These are phyloP conservation scores for Apophysomyces sp. DNA, from an alignment of 371 early-diverging fungal genomes.

Conservation along the genomic window DNA sequence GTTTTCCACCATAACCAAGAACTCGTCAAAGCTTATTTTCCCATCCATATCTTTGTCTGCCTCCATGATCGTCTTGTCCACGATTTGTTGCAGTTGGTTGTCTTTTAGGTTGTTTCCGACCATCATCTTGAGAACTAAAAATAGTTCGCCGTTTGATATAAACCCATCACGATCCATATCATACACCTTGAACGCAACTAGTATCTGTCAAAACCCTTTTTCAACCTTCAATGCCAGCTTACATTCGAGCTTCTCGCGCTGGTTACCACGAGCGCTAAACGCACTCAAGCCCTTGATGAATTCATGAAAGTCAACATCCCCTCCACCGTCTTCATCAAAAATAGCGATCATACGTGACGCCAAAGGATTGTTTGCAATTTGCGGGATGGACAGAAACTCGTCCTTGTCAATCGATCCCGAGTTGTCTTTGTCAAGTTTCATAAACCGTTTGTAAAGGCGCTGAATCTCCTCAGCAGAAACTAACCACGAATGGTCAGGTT, in stretches of 20 bases:
- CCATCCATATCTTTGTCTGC: conserved; percentile 96
- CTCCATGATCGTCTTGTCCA: conserved; percentile 98
- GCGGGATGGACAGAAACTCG: conserved; percentile 94
- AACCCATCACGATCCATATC: conserved; percentile 98
- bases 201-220: not conserved
- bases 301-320: conserved; percentile 97
- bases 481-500: conserved; percentile 14
- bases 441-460: conserved; percentile 95
- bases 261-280: conserved; percentile 91
- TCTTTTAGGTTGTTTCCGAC: conserved; percentile 94
- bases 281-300: conserved; percentile 93
- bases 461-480: conserved; percentile 94
- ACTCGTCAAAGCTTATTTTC: conserved; percentile 94
- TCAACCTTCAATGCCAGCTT: conserved; percentile 19
- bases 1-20: conserved; percentile 85
- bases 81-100: conserved; percentile 97
- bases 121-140: conserved; percentile 97
- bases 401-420: conserved; percentile 94
- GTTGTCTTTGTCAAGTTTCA: conserved; percentile 95
- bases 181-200: conserved; percentile 98
- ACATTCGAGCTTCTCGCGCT: conserved; percentile 92
- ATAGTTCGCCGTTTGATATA: conserved; percentile 97
- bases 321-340: conserved; percentile 96
- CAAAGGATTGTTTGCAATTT: conserved; percentile 95
- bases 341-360: conserved; percentile 94